These are phyloP conservation scores for Arthrocladium fulminans DNA, from an alignment of 2,329 filamentous ascomycete species.

Conservation along the genomic window DNA sequence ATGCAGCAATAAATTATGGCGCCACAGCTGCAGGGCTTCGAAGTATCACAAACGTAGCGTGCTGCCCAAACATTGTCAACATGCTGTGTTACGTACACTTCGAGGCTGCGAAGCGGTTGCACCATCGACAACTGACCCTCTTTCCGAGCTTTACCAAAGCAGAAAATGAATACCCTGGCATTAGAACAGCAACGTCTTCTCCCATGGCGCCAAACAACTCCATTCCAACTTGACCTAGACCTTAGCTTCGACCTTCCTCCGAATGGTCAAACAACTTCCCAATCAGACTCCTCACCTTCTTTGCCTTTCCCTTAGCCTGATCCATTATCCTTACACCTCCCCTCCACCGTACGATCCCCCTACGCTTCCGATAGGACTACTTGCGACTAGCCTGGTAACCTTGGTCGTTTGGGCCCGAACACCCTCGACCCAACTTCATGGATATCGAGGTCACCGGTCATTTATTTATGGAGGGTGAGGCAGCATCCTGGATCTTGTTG, in stretches of 20 bases:
- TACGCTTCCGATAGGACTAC: conserved; percentile 57
- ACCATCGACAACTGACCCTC: too few species aligned
- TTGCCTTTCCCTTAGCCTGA: conserved; percentile 52
- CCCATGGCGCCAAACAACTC: conserved; percentile 47
- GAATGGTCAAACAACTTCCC: conserved; percentile 47
- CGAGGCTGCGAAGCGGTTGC: too few species aligned
- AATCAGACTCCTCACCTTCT: conserved; percentile 40
- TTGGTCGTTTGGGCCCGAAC: conserved; percentile 42
- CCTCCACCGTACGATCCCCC: conserved; percentile 68
- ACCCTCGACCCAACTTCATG: conserved; percentile 19
- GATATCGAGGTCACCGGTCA: conserved; percentile 21
- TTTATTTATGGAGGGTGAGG: conserved; percentile 4
- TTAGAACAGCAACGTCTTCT: neutral
- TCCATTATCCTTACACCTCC: conserved; percentile 46
- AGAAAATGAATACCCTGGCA: too few species aligned
- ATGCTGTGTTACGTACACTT: too few species aligned
- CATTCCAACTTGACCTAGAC: too few species aligned
- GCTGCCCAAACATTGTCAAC: too few species aligned
- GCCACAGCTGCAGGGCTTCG: too few species aligned
- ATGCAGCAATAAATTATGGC: too few species aligned
- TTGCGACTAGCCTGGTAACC: conserved; percentile 60
- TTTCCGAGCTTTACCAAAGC: too few species aligned
- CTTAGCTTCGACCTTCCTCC: conserved; percentile 43
- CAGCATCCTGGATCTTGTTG: conserved; percentile 10
- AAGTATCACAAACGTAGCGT: too few species aligned